A percentile compares a stretch with the other conserved stretches of the same genome.
phyloP scores from a whole-genome alignment of 179 eudicot species.

The Camellia oleifera region DNA sequence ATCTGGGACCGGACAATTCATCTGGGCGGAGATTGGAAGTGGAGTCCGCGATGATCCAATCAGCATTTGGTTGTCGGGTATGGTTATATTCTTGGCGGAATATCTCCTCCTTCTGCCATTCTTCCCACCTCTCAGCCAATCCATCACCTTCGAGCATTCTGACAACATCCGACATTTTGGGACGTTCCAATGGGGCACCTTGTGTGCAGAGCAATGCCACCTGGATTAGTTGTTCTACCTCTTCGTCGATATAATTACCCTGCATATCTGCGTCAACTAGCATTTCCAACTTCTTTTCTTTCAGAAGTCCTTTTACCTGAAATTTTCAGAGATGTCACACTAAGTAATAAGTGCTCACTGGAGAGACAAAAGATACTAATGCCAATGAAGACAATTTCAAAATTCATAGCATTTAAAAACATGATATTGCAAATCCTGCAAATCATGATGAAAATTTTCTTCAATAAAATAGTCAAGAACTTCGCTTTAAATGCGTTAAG shows the following conservation, averaged over 20 bases:
- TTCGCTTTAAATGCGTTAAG: no score
- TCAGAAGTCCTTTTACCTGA: slow-evolving; percentile 44
- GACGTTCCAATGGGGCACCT: slow-evolving; percentile 66
- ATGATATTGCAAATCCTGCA: neutral
- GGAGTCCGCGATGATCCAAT: slow-evolving; percentile 32
- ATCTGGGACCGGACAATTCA: slow-evolving; percentile 42
- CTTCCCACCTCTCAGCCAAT: slow-evolving; percentile 88
- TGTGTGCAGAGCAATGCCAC: slow-evolving; percentile 82
- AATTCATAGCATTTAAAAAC: neutral
- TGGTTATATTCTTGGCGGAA: slow-evolving; percentile 52
- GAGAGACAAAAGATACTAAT: no score
- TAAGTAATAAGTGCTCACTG: neutral
- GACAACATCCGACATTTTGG: slow-evolving; percentile 81
- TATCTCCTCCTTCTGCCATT: slow-evolving; percentile 72
- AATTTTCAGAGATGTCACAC: neutral
- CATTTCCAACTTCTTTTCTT: slow-evolving; percentile 35
- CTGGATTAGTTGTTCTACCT: slow-evolving; percentile 71
- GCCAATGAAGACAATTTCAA: neutral
- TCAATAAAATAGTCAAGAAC: no score
- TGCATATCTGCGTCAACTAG: slow-evolving; percentile 37
- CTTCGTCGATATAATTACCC: slow-evolving; percentile 34
- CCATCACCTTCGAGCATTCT: slow-evolving; percentile 93
- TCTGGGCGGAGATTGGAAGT: slow-evolving; percentile 27
- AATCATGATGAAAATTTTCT: no score
- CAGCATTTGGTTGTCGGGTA: slow-evolving; percentile 11